A percentile compares a stretch with the other conserved stretches of the same genome.
Evolutionary conservation across 441 rosid species (phyloP).

Genomic region (Breynia disticha): DNA sequence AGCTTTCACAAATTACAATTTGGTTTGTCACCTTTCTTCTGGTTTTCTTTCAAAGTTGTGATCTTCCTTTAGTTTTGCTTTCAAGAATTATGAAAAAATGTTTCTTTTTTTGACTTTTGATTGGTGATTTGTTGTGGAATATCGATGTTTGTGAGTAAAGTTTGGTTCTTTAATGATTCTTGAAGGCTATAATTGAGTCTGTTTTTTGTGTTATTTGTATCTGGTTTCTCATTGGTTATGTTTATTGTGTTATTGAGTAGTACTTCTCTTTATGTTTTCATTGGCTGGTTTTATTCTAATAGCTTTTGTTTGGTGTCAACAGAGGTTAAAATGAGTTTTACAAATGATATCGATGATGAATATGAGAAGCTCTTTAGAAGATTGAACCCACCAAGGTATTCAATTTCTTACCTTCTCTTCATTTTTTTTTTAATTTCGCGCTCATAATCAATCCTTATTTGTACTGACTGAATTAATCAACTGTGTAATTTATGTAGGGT

Average conservation of each 20-base stretch:
- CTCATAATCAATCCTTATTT: not conserved
- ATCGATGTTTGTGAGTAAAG: no score
- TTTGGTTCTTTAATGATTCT: no score
- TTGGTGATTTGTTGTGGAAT: no score
- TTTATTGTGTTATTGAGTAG: constrained; percentile 10
- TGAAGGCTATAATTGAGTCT: not conserved
- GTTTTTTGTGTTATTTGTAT: constrained; percentile 6
- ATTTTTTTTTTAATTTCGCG: not conserved
- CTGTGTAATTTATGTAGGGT: constrained; percentile 31
- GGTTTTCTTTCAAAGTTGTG: not conserved
- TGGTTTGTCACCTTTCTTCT: not conserved
- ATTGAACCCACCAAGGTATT: constrained; percentile 80
- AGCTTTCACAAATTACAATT: not conserved
- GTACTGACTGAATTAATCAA: not conserved
- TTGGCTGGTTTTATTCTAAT: constrained; percentile 15
- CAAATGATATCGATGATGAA: constrained; percentile 62
- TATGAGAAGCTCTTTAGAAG: constrained; percentile 71
- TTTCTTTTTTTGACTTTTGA: no score
- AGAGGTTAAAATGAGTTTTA: constrained; percentile 55
- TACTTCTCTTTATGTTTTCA: constrained; percentile 5
- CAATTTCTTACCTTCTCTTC: constrained; percentile 11
- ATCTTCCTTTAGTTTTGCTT: constrained; percentile 2
- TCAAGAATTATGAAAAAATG: not conserved
- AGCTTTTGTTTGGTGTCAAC: constrained; percentile 2
- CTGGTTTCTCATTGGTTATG: constrained; percentile 20